A percentile compares a stretch with the other conserved stretches of the same genome.
Conservation (phyloP, 306 rosid species). For the Medicago ruthenica region DNA sequence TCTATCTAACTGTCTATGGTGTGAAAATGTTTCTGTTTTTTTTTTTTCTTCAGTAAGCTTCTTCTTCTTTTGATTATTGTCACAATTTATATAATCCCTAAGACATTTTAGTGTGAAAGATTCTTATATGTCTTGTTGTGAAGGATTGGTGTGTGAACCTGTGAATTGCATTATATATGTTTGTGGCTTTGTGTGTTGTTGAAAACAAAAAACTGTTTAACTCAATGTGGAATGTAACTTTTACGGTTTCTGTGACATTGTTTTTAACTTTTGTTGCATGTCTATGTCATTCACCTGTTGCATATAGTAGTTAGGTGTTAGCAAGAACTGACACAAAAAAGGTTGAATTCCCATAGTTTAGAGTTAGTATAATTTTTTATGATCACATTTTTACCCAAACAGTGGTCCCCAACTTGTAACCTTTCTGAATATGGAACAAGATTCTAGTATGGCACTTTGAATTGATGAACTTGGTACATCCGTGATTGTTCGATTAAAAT, state of each 20-base stretch:
- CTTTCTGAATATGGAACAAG: background rate
- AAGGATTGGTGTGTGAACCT: conserved; percentile 55
- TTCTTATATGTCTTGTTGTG: conserved; percentile 42
- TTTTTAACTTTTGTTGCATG: conserved; percentile 7
- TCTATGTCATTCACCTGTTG: conserved; percentile 23
- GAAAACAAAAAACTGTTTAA: conserved; percentile 1
- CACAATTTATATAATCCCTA: conserved; percentile 37
- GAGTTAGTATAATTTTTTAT: background rate
- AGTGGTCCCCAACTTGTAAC: conserved; percentile 4
- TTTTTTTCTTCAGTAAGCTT: no score
- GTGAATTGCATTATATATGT: conserved; percentile 54
- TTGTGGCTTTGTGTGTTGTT: conserved; percentile 42
- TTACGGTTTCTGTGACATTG: conserved; percentile 13
- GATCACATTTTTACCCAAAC: conserved; percentile 28
- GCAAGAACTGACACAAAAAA: conserved; percentile 29
- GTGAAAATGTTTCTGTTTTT: conserved; percentile 41
- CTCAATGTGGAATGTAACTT: conserved; percentile 32
- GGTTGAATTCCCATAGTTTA: conserved; percentile 2
- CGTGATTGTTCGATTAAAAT: no score
- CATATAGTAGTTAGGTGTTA: conserved; percentile 12
- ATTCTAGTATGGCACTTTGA: background rate
- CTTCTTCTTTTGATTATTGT: no score
- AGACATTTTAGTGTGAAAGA: conserved; percentile 38
- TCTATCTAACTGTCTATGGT: conserved; percentile 46
- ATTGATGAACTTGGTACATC: no score